A percentile compares a stretch with the other conserved stretches of the same genome.
These are phyloP conservation scores for Colletotrichum falcatum DNA, from an alignment of 2,329 filamentous ascomycete genomes.

Conservation along the genomic window DNA sequence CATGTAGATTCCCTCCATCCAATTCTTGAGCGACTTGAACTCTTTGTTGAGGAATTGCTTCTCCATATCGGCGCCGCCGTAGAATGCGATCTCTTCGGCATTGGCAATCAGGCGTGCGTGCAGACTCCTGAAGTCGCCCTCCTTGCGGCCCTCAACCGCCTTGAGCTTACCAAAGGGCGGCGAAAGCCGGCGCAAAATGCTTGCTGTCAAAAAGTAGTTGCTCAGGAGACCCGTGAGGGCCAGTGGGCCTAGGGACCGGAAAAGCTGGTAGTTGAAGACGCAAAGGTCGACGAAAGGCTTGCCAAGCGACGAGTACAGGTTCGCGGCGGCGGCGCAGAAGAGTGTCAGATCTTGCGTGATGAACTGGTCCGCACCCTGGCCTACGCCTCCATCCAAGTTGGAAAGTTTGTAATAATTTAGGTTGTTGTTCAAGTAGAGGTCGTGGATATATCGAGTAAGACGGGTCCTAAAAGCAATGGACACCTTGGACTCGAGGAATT, in stretches of 20 bases:
- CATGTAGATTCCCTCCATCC: constrained; percentile 99
- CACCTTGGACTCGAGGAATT: constrained; percentile 96
- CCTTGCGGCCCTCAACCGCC: constrained; percentile 92
- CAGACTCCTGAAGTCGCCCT: constrained; percentile 92
- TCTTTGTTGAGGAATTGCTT: constrained; percentile 91
- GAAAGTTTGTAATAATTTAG: constrained; percentile 96
- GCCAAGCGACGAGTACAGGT: constrained; percentile 94
- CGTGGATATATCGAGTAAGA: constrained; percentile 95
- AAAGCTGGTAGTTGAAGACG: constrained; percentile 98
- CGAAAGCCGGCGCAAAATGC: constrained; percentile 86
- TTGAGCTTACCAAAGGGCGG: constrained; percentile 98
- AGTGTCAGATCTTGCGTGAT: constrained; percentile 97
- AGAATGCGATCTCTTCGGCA: constrained; percentile 97
- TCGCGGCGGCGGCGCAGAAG: constrained; percentile 93
- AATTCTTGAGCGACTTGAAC: constrained; percentile 91
- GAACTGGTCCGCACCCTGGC: constrained; percentile 93
- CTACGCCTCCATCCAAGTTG: constrained; percentile 92
- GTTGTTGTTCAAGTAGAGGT: constrained; percentile 93
- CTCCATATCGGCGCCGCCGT: constrained; percentile 94
- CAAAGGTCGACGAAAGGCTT: constrained; percentile 97
- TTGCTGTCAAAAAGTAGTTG: constrained; percentile 95
- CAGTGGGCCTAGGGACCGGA: constrained; percentile 88
- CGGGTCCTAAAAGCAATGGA: constrained; percentile 97
- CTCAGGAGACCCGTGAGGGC: constrained; percentile 87
- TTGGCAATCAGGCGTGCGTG: constrained; percentile 95